Base-by-base conservation (phyloP, 2,329 filamentous ascomycete genomes). In the Onygenales sp. region DNA sequence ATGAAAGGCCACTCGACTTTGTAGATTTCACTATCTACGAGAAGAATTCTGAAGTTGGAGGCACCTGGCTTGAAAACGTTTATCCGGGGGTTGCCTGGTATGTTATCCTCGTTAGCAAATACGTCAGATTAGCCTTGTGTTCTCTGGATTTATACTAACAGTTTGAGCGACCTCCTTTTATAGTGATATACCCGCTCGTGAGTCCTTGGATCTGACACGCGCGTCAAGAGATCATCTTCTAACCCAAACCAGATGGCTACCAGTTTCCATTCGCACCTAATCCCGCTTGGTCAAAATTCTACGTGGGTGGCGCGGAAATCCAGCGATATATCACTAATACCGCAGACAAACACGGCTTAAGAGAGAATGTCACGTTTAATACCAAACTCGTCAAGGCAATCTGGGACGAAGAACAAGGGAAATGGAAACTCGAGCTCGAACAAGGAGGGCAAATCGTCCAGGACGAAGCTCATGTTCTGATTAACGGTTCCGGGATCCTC, bases 201-300 rank as follows among this genome's bases (percentile, higher is more conserved):
- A 27, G 21, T 27, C 21, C 21, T 27, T 27, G 21, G 21, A 27
- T 27, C 21, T 27, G 21, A 27, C 21, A 27, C 21, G 21, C 21
- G 21, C 21, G 21, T 27, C 21, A 27, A 27, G 21, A 4, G 3
- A 5, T 27, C 21, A 5, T 27, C 21, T 27, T 27, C 21, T 27
- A 27, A 27, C 21, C 21, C 21, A 27, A 27, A 27, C 3, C 1
- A 27, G 21, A 86, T 64, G 81, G 84, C 13, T 89, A 89, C 60
- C 84, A 87, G 62, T 79, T 78, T 5, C 83, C 81, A 0, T 88
- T 87, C 63, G 74, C 75, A 4, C 82, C 83, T 0, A 87, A 87
- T 52, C 78, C 76, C 0, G 75, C 85, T 58, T 89, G 85, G 85
- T 77, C 76, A 0, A 82, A 87, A 59, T 75, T 14, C 42, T 89